These are phyloP conservation scores for Phalaenopsis equestris DNA, from an alignment of 106 monocot genomes.

Conservation along the genomic window DNA sequence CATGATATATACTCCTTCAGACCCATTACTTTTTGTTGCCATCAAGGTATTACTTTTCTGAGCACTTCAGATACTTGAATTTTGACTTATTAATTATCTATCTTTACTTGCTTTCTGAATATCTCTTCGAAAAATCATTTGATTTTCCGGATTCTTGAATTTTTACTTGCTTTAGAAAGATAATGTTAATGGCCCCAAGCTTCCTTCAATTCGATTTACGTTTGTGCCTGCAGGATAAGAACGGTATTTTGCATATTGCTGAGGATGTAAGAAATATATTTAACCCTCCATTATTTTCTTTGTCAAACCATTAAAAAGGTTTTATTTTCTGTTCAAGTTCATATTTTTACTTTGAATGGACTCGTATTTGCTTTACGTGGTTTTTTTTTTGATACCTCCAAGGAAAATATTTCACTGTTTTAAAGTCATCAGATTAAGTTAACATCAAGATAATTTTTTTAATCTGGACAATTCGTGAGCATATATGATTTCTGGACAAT, in stretches of 20 bases:
- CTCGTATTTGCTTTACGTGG: not conserved
- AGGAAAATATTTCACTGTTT: not conserved
- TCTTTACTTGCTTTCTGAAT: not conserved
- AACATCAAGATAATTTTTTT: not conserved
- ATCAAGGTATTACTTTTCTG: constrained; percentile 47
- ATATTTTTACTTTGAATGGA: not conserved
- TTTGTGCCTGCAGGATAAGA: constrained; percentile 55
- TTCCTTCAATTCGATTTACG: not conserved
- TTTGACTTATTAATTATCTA: not conserved
- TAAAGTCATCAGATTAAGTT: not conserved
- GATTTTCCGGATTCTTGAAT: not conserved
- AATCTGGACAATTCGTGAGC: too few relatives aligned
- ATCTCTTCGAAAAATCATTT: not conserved
- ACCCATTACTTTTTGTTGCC: constrained; percentile 90
- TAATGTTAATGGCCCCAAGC: not conserved
- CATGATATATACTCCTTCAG: constrained; percentile 96
- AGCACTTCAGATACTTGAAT: not conserved
- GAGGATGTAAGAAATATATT: constrained; percentile 72
- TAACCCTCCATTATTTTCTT: not conserved
- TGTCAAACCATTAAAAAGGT: not conserved
- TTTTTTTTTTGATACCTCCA: not conserved
- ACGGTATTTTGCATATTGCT: constrained; percentile 73
- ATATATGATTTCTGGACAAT: not conserved
- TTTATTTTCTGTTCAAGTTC: not conserved
- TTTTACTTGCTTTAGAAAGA: not conserved